Base-by-base conservation (phyloP, 2,329 filamentous ascomycete species). In the Calonectria crousiana region DNA sequence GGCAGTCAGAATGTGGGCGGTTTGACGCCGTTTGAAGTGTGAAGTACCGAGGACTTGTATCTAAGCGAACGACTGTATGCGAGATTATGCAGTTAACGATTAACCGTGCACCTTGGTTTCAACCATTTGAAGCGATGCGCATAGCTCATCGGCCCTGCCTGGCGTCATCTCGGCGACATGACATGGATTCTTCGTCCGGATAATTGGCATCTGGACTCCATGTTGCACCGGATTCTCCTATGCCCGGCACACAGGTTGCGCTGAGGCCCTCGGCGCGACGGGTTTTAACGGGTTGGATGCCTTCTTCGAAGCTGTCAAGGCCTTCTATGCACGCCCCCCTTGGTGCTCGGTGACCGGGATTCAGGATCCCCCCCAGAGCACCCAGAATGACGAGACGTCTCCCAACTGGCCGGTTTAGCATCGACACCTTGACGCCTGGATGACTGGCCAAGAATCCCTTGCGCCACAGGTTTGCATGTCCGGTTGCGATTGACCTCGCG, bases 101-200 rank as follows among this genome's bases (percentile, higher is more conserved):
- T 52, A 49, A 9, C 56, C 47, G 44, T 32, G 52, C 64, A 56
- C 41, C 36, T 34, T 34, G 36, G 28, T 56, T 44, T 56, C 38
- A 47, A 44, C 38, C 32, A 32, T 65, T 72, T 60, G 52, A 41
- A 68, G 44, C 71, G 30, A 49, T 53, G 30, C 28, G 34, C 41
- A 60, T 60, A 47, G 32, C 58, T 52, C 69, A 41, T 66, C 67
- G 49, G 66, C 58, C 71, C 67, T 73, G 69, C 62, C 71, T 69
- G 60, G 71, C 67, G 71, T 73, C 71, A 73, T 73, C 67, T 73
- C 71, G 67, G 71, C 67, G 66, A 60, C 47, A 69, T 72, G 66
- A 30, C 67, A 73, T 51, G 66, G 60, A 65, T 67, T 69, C 36
- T 32, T 23, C 44, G 56, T 68, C 70, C 47, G 70, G 70, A 72